Evolutionary conservation across 1,139 yeast genomes (phyloP), one percentile per base, ranked within the genome.

Genomic region (Suhomyces atakaporum): DNA sequence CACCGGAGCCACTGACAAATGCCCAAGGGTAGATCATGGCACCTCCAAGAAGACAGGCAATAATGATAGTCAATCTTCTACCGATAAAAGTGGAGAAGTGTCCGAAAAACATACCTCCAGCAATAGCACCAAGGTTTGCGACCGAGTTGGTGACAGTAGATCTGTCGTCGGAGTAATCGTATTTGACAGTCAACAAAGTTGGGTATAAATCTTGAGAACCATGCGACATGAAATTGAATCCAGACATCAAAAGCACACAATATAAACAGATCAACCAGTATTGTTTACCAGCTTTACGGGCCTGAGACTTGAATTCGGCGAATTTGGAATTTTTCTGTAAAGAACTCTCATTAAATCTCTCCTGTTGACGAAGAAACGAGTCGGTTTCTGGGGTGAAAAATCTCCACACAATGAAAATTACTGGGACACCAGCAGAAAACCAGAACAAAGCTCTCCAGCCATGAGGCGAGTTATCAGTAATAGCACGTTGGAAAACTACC

Each of bases 131-230:
- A 15, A 83, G 51, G 53, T 81, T 83, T 24, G 88, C 86, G 16
- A 82, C 84, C 35, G 77, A 67, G 61, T 80, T 81, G 23, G 85
- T 79, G 20, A 81, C 86, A 1, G 89, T 81, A 13, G 79, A 67
- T 35, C 77, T 69, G 53, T 81, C 66, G 0, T 49, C 40, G 13
- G 77, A 62, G 53, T 67, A 81, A 6, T 60, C 61, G 33, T 77
- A 73, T 58, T 81, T 84, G 27, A 63, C 66, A 9, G 73, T 68
- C 39, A 83, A 63, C 53, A 79, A 59, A 5, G 89, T 81, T 38
- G 89, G 88, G 56, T 77, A 81, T 54, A 82, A 61, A 60, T 83
- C 90, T 56, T 83, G 88, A 14, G 86, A 79, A 5, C 87, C 88
- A 48, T 82, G 89, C 7, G 86, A 77, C 73, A 75, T 70, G 59